Percentiles rank a stretch among this genome's conserved stretches.
Evolutionary conservation across 2,329 filamentous ascomycete genomes (phyloP).

Genomic region (Aspergillaceae sp.): DNA sequence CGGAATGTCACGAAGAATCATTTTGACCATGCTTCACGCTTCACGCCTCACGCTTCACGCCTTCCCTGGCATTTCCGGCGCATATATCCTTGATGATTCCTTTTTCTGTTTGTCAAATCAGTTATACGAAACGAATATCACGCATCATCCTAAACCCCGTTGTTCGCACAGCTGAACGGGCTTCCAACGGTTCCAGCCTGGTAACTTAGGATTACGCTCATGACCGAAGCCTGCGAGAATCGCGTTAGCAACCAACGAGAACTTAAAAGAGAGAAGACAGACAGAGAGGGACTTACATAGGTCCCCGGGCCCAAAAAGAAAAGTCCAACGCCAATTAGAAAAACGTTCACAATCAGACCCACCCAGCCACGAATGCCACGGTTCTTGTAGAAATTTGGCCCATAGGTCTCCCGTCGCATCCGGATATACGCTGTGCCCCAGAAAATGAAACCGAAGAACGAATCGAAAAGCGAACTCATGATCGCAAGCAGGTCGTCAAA

Average conservation of each 20-base stretch:
- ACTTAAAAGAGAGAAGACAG: background rate
- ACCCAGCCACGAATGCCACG: constrained; percentile 37
- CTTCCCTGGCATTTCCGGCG: no score
- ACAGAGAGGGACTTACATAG: constrained; percentile 44
- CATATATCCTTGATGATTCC: background rate
- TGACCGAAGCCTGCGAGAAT: constrained; percentile 30
- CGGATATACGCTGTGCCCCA: constrained; percentile 46
- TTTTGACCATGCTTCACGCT: no score
- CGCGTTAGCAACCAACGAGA: constrained; percentile 32
- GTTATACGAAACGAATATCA: background rate
- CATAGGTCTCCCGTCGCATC: constrained; percentile 35
- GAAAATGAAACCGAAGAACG: constrained; percentile 77
- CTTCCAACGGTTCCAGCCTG: constrained; percentile 54
- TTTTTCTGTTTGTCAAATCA: background rate
- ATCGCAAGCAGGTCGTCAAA: constrained; percentile 61
- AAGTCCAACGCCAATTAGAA: constrained; percentile 66
- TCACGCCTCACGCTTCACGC: no score
- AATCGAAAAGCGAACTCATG: constrained; percentile 71
- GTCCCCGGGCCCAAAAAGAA: constrained; percentile 76
- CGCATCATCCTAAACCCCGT: constrained; percentile 20
- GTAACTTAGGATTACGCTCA: constrained; percentile 58
- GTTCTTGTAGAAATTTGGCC: constrained; percentile 32
- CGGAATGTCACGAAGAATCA: no score
- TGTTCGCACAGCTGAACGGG: constrained; percentile 63
- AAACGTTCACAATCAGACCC: constrained; percentile 53